Evolutionary conservation across 1,284 basidiomycete species (phyloP).

Genomic region (Cutaneotrichosporon spelunceum): DNA sequence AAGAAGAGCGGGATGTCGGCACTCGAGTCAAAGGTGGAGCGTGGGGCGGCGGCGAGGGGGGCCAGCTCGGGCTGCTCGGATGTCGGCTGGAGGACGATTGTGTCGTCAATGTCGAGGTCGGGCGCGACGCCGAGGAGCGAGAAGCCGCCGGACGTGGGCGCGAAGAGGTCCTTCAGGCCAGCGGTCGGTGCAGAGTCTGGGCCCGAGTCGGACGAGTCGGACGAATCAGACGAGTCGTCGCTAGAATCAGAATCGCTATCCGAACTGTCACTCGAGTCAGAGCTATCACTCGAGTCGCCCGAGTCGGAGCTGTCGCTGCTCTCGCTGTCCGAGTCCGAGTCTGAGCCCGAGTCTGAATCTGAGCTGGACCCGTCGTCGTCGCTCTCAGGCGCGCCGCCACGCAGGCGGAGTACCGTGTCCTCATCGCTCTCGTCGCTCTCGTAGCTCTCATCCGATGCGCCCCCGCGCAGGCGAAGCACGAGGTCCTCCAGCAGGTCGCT

Average conservation of each 20-base stretch:
- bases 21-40: slow-evolving; percentile 37
- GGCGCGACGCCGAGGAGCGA: slow-evolving; percentile 36
- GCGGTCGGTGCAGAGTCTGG: neutral
- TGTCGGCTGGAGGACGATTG: slow-evolving; percentile 32
- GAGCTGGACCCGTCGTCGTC: neutral
- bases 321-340: slow-evolving; percentile 1
- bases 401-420: neutral
- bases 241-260: slow-evolving; percentile 3
- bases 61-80: slow-evolving; percentile 13
- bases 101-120: slow-evolving; percentile 49
- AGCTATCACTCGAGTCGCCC: too few relatives aligned
- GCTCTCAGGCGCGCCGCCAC: slow-evolving; percentile 1
- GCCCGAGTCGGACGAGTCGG: slow-evolving; percentile 1
- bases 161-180: slow-evolving; percentile 42
- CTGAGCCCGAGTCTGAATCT: slow-evolving; percentile 4
- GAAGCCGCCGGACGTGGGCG: slow-evolving; percentile 12
- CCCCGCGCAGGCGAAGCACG: slow-evolving; percentile 2
- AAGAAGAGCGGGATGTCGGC: slow-evolving; percentile 46
- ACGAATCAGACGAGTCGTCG: slow-evolving; percentile 17
- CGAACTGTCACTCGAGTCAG: slow-evolving; percentile 19
- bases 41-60: slow-evolving; percentile 20
- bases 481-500: slow-evolving; percentile 4
- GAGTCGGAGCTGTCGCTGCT: slow-evolving; percentile 13
- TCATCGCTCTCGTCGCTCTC: too few relatives aligned
- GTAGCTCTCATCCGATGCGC: slow-evolving; percentile 6